Evolutionary conservation across 2,329 filamentous ascomycete genomes (phyloP).

Genomic region (Aureobasidium subglaciale): DNA sequence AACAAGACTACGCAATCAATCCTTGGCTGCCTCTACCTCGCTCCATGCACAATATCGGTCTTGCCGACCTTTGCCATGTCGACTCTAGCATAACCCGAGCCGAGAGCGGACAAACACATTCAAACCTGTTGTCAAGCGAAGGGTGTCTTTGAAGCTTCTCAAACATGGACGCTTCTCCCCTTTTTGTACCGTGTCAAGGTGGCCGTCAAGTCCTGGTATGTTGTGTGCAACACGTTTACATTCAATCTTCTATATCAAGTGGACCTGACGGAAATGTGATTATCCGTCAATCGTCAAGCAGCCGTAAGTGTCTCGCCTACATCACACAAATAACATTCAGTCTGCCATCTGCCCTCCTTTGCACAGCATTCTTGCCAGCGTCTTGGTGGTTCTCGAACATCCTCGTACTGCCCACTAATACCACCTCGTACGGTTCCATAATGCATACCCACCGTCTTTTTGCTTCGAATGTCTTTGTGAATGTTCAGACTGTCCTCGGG

Average conservation of each 20-base stretch:
- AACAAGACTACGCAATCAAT: conserved; percentile 11
- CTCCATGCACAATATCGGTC: too few relatives aligned
- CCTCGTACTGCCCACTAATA: conserved; percentile 40
- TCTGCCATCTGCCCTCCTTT: conserved; percentile 30
- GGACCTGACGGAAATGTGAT: too few relatives aligned
- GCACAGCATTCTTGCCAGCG: conserved; percentile 40
- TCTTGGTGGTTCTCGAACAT: conserved; percentile 41
- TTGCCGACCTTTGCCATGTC: not conserved
- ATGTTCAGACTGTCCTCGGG: conserved; percentile 43
- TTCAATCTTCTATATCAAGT: too few relatives aligned
- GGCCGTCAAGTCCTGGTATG: too few relatives aligned
- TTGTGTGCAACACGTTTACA: too few relatives aligned
- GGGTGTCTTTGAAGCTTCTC: too few relatives aligned
- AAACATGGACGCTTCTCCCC: too few relatives aligned
- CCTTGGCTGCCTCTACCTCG: not conserved
- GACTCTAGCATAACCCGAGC: not conserved
- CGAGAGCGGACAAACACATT: too few relatives aligned
- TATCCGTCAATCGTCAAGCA: too few relatives aligned
- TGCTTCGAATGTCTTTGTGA: conserved; percentile 41
- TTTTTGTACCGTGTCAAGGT: too few relatives aligned
- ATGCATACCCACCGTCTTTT: conserved; percentile 46
- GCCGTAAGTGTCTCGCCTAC: conserved; percentile 40
- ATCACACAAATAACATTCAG: conserved; percentile 33
- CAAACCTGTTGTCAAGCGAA: too few relatives aligned
- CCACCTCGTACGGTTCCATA: conserved; percentile 43